Base-by-base conservation (phyloP, 2,329 filamentous ascomycete genomes). In the Pseudogymnoascus sp. region DNA sequence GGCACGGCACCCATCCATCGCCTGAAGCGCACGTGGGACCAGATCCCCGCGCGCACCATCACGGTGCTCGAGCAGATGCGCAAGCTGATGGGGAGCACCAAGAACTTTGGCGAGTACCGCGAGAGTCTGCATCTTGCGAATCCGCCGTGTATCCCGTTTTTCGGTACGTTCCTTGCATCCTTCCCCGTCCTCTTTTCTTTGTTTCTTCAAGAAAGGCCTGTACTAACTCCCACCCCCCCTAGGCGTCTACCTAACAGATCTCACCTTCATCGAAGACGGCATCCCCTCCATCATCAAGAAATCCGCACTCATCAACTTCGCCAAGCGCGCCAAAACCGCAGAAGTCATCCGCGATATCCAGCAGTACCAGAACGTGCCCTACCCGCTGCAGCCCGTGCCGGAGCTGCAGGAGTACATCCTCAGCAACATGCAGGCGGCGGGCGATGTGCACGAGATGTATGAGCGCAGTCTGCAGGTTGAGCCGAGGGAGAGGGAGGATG, bases 401-500 rank as follows among this genome's bases (percentile, higher is more conserved):
- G 94, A 97, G 75, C 79, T 99, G 66, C 93, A 97, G 73, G 92
- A 97, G 68, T 99, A 97, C 75, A 96, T 99, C 66, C 77, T 97
- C 67, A 92, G 87, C 73, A 97, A 97, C 74, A 96, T 97, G 89
- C 89, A 95, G 76, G 88, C 88, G 30, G 93, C 94, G 3, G 90
- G 91, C 59, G 93, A 97, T 73, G 94, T 99, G 65, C 92, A 97
- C 74, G 93, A 97, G 79, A 97, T 97, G 94, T 99, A 97, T 78
- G 92, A 97, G 75, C 92, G 92, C 81, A 96, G 91, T 77, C 79
- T 99, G 76, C 82, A 87, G 70, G 87, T 99, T 63, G 94, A 99
- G 74, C 94, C 94, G 65, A 84, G 94, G 70, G 94, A 99, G 78
- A 84, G 94, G 70, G 94, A 99, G 78, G 94, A 99, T 72, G 94